phyloP scores from a whole-genome alignment of 108 stramenopile species.

The Discostella pseudostelligera region DNA sequence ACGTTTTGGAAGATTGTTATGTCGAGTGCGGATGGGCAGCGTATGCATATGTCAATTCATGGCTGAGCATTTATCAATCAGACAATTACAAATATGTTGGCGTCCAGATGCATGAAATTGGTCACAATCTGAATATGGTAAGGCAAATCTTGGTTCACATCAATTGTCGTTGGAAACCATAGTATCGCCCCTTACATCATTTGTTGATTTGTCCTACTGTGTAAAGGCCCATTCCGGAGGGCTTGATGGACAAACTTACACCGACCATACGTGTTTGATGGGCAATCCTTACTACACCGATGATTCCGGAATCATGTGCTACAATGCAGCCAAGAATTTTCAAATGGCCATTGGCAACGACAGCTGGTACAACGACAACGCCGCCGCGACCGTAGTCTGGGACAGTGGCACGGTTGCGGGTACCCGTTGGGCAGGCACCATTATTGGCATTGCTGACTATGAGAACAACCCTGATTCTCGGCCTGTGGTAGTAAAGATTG shows the following conservation, averaged over 20 bases:
- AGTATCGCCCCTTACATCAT: neutral
- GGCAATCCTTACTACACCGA: constrained; percentile 23
- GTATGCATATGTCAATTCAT: constrained; percentile 36
- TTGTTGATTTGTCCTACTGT: neutral
- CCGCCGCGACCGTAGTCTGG: constrained; percentile 6
- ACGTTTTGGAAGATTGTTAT: constrained; percentile 28
- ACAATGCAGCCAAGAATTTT: constrained; percentile 38
- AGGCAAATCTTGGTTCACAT: constrained; percentile 6
- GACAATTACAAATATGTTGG: constrained; percentile 15
- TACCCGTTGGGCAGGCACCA: constrained; percentile 11
- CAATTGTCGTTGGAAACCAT: too few species aligned
- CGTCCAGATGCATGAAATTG: constrained; percentile 24
- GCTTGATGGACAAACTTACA: constrained; percentile 15
- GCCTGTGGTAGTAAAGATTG: constrained; percentile 32
- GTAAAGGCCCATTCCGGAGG: constrained; percentile 23
- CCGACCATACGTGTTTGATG: constrained; percentile 27
- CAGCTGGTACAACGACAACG: constrained; percentile 30
- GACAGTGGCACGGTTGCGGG: constrained; percentile 7
- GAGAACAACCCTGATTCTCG: constrained; percentile 18
- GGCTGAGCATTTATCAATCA: constrained; percentile 23
- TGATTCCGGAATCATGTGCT: constrained; percentile 29
- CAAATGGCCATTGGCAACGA: constrained; percentile 19
- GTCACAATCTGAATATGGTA: constrained; percentile 30
- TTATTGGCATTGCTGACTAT: constrained; percentile 46
- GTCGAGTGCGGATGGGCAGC: constrained; percentile 22